Evolutionary conservation across 805 yeast species (phyloP).

Genomic region (Candida qinlingensis): DNA sequence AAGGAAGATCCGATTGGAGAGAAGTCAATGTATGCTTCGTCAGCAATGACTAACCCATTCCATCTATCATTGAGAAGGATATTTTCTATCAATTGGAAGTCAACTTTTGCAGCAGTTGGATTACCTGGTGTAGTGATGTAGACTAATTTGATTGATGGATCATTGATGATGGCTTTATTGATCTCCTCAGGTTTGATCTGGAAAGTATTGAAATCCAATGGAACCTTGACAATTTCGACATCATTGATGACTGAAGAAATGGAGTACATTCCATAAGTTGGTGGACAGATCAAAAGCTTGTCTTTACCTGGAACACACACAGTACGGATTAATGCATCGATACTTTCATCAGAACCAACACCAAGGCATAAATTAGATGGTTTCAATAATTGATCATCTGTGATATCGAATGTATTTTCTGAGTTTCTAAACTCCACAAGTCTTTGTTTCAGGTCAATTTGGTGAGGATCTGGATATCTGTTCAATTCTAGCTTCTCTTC

Average conservation of each 20-base stretch:
- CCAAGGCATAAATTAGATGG: slow-evolving; percentile 83
- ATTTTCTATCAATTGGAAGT: slow-evolving; percentile 41
- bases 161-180: slow-evolving; percentile 44
- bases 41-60: slow-evolving; percentile 80
- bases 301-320: slow-evolving; percentile 79
- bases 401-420: slow-evolving; percentile 27
- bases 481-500: slow-evolving; percentile 59
- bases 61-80: slow-evolving; percentile 44
- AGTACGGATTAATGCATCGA: slow-evolving; percentile 83
- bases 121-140: slow-evolving; percentile 96
- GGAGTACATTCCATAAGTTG: slow-evolving; percentile 96
- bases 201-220: slow-evolving; percentile 62
- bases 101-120: slow-evolving; percentile 76
- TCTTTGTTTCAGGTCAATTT: slow-evolving; percentile 63
- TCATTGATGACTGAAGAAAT: slow-evolving; percentile 91
- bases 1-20: slow-evolving; percentile 60
- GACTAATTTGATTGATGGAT: slow-evolving; percentile 62
- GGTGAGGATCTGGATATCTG: slow-evolving; percentile 98
- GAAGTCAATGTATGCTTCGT: slow-evolving; percentile 95
- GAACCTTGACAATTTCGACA: slow-evolving; percentile 69
- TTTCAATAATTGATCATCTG: slow-evolving; percentile 30
- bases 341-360: slow-evolving; percentile 96
- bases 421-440: slow-evolving; percentile 67
- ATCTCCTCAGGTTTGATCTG: slow-evolving; percentile 57
- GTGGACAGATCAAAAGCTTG: slow-evolving; percentile 82